Percentiles rank a stretch among this genome's conserved stretches.
phyloP scores from a whole-genome alignment of 352 stramenopile species.

The Phytophthora foliorum region DNA sequence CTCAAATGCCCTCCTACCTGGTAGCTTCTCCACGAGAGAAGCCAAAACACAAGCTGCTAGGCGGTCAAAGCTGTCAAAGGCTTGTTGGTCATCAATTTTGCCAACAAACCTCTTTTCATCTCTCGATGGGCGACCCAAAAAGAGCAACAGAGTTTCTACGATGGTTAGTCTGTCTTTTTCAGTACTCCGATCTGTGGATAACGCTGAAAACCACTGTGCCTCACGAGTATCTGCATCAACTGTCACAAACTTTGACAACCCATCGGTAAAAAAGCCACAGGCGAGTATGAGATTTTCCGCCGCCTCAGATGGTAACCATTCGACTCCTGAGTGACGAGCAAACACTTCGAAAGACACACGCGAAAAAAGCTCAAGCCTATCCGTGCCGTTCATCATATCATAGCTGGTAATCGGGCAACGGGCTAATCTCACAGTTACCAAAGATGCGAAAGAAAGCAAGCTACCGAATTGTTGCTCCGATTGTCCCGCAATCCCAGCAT shows the following conservation, averaged over 20 bases:
- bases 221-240: conserved; percentile 16
- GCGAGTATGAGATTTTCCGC: conserved; percentile 23
- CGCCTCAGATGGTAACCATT: conserved; percentile 9
- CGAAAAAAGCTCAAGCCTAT: conserved; percentile 18
- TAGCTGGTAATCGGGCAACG: conserved; percentile 4
- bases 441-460: conserved; percentile 17
- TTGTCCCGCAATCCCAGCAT: conserved; percentile 16
- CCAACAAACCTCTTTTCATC: neutral
- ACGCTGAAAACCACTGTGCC: neutral
- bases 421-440: conserved; percentile 15
- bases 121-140: conserved; percentile 17
- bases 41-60: conserved; percentile 18
- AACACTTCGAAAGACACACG: conserved; percentile 31
- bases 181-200: conserved; percentile 3
- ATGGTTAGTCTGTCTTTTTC: conserved; percentile 15
- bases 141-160: conserved; percentile 25
- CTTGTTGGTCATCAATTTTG: neutral
- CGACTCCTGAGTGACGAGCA: neutral
- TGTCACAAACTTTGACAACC: conserved; percentile 9
- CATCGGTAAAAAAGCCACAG: conserved; percentile 24
- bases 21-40: conserved; percentile 30
- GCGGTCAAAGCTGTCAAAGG: conserved; percentile 24
- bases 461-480: conserved; percentile 1
- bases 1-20: conserved; percentile 16
- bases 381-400: neutral